These are phyloP conservation scores for Cinchona pubescens DNA, from an alignment of 257 asterid genomes.

Conservation along the genomic window DNA sequence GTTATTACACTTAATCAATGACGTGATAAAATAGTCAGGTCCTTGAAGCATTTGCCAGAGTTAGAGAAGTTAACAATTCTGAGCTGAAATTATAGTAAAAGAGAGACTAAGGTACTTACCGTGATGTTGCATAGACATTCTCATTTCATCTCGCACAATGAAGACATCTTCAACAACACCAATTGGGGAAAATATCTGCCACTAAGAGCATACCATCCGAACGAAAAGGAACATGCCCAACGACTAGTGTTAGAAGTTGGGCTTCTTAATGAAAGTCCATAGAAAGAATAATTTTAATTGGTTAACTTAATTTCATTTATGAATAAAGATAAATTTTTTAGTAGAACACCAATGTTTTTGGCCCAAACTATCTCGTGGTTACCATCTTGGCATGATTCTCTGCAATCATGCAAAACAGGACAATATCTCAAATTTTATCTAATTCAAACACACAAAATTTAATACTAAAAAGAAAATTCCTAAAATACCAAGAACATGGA, in stretches of 20 bases:
- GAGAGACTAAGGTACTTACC: conserved; percentile 41
- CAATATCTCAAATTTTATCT: not conserved
- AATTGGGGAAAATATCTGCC: conserved; percentile 76
- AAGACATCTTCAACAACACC: conserved; percentile 75
- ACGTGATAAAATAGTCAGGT: not conserved
- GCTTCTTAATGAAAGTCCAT: not conserved
- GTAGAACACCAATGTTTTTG: not conserved
- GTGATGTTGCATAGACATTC: conserved; percentile 66
- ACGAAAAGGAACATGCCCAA: conserved; percentile 3
- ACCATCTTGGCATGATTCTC: not conserved
- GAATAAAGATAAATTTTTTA: not conserved
- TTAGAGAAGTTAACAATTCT: not conserved
- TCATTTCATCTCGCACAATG: conserved; percentile 64
- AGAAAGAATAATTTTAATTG: not conserved
- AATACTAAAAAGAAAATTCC: not conserved
- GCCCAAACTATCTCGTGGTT: not conserved
- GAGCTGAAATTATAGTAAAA: not conserved
- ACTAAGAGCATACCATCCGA: conserved; percentile 23
- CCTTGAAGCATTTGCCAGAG: not conserved
- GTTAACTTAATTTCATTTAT: not conserved
- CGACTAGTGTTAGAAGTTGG: not conserved
- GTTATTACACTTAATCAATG: not conserved
- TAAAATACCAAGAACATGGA: not conserved
- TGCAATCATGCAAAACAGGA: not conserved
- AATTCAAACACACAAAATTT: not conserved